Evolutionary conservation across 164 flowering plant genomes (phyloP).

Genomic region (Magnolia changhungtana): DNA sequence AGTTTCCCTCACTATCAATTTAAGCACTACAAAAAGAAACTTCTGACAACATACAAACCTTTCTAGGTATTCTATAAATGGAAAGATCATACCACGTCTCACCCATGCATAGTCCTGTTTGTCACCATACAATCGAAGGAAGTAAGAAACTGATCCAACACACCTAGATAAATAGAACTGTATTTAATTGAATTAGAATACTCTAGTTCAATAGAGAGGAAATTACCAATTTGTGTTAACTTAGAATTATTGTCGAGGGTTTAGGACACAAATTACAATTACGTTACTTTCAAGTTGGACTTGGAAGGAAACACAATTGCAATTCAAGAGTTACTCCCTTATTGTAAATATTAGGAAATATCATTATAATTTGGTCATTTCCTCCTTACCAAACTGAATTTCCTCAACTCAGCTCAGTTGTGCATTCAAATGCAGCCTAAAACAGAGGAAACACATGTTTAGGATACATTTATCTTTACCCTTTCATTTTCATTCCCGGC

Average conservation of each 20-base stretch:
- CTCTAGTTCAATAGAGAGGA: not conserved
- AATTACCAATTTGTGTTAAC: not conserved
- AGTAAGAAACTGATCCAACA: not conserved
- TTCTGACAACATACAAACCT: slow-evolving; percentile 40
- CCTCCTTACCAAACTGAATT: not conserved
- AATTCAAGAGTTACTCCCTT: too few species aligned
- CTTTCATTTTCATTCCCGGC: slow-evolving; percentile 65
- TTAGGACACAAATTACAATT: not conserved
- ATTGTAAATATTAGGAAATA: not conserved
- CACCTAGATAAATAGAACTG: not conserved
- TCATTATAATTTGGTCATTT: too few species aligned
- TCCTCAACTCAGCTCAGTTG: not conserved
- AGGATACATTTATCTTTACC: slow-evolving; percentile 33
- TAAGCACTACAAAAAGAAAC: not conserved
- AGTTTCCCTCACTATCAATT: not conserved
- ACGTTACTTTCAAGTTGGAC: not conserved
- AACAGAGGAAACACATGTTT: not conserved
- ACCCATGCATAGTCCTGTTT: slow-evolving; percentile 96
- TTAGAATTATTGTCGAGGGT: not conserved
- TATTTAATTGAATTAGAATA: not conserved
- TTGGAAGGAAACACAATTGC: not conserved
- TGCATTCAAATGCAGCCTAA: not conserved
- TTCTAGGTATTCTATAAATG: slow-evolving; percentile 75
- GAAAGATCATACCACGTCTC: slow-evolving; percentile 66
- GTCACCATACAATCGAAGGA: not conserved